Conservation (phyloP, 192 early-diverging fungal species). For the Coemansia sp. region DNA sequence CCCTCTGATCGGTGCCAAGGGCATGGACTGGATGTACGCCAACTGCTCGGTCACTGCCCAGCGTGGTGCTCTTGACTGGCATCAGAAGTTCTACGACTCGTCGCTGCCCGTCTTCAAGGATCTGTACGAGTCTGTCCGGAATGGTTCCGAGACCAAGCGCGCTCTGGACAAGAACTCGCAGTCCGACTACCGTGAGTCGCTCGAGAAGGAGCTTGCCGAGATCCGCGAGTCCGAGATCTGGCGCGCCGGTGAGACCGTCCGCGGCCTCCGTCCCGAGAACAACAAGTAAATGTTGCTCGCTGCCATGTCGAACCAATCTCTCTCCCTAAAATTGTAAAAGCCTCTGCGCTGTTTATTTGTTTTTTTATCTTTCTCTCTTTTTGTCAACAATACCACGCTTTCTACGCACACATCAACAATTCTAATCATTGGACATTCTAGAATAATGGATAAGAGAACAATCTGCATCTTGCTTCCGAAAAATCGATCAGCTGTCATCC, state of each 20-base stretch:
- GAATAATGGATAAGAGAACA: too few relatives aligned
- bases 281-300: conserved; percentile 40
- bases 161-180: conserved; percentile 85
- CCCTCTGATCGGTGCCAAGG: conserved; percentile 92
- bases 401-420: too few relatives aligned
- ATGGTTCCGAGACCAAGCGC: conserved; percentile 84
- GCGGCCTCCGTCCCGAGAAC: conserved; percentile 88
- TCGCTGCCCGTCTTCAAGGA: conserved; percentile 92
- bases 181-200: conserved; percentile 87
- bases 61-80: conserved; percentile 97
- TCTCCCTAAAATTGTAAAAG: background rate
- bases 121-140: conserved; percentile 82
- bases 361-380: background rate
- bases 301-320: background rate
- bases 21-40: conserved; percentile 99
- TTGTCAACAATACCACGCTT: too few relatives aligned
- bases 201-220: conserved; percentile 88
- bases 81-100: conserved; percentile 85
- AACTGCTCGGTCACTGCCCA: conserved; percentile 96
- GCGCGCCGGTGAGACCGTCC: conserved; percentile 84
- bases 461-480: too few relatives aligned
- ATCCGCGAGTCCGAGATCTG: conserved; percentile 92
- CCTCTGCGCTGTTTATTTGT: background rate
- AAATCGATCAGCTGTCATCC: too few relatives aligned
- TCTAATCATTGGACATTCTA: too few relatives aligned